Evolutionary conservation across 768 basidiomycete genomes (phyloP).

Genomic region (Punctularia strigosozonata): DNA sequence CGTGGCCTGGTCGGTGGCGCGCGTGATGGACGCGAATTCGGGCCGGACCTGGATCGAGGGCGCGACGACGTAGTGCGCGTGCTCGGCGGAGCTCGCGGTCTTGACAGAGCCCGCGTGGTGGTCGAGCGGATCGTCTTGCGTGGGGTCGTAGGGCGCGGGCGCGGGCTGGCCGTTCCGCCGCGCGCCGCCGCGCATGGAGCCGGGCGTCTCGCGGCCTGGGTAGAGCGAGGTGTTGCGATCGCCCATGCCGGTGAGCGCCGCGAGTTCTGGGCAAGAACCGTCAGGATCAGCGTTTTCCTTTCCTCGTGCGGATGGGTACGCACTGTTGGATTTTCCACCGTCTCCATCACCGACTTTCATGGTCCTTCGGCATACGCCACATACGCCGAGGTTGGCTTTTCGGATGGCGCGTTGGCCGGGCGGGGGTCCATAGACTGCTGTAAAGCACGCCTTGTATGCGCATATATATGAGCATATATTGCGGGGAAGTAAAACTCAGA

Average conservation of each 20-base stretch:
- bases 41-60: constrained; percentile 91
- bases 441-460: constrained; percentile 97
- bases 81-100: constrained; percentile 24
- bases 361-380: constrained; percentile 91
- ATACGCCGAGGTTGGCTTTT: constrained; percentile 83
- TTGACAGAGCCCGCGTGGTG: constrained; percentile 32
- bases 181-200: constrained; percentile 21
- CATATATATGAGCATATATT: not conserved
- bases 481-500: constrained; percentile 1
- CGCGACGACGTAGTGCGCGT: constrained; percentile 68
- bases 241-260: constrained; percentile 85
- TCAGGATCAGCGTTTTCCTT: not conserved
- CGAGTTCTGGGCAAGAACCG: constrained; percentile 63
- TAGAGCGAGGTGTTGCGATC: constrained; percentile 45
- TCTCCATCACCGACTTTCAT: constrained; percentile 94
- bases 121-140: constrained; percentile 81
- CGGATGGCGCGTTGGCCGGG: constrained; percentile 46
- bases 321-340: constrained; percentile 82
- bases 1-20: constrained; percentile 51
- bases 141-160: constrained; percentile 38
- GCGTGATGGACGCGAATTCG: constrained; percentile 76
- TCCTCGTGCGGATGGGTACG: constrained; percentile 23
- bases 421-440: constrained; percentile 89
- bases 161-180: constrained; percentile 9
- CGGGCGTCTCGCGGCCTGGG: constrained; percentile 59